Conservation (phyloP, 441 rosid species). For the Eruca vesicaria region DNA sequence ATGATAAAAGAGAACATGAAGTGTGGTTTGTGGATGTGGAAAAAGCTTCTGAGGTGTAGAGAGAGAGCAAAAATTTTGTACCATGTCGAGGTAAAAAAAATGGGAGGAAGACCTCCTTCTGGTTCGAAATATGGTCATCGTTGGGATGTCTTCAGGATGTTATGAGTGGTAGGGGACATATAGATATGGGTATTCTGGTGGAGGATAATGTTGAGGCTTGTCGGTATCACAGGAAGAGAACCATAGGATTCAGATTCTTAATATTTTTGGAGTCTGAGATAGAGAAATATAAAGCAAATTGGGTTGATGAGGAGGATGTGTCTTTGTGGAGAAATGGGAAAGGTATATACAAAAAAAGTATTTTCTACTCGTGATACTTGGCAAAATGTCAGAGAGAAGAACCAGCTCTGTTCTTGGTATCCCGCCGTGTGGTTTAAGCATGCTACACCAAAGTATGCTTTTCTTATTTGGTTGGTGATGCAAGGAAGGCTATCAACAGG, state of each 20-base stretch:
- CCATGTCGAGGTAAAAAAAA: neutral
- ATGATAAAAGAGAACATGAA: too few species aligned
- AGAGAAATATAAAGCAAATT: neutral
- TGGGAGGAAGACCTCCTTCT: neutral
- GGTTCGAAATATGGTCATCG: neutral
- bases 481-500: neutral
- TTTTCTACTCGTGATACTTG: neutral
- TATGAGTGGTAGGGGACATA: neutral
- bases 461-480: neutral
- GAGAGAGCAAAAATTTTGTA: neutral
- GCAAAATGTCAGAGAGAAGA: neutral
- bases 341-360: too few species aligned
- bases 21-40: neutral
- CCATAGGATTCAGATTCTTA: neutral
- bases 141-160: neutral
- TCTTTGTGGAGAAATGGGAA: too few species aligned
- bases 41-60: neutral
- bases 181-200: too few species aligned
- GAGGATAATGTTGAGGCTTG: neutral
- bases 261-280: neutral
- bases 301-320: too few species aligned
- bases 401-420: neutral
- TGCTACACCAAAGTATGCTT: neutral
- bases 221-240: neutral
- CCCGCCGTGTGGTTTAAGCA: neutral